Base-by-base conservation (phyloP, 495 filamentous ascomycete genomes). In the Penicillium maclennaniae region DNA sequence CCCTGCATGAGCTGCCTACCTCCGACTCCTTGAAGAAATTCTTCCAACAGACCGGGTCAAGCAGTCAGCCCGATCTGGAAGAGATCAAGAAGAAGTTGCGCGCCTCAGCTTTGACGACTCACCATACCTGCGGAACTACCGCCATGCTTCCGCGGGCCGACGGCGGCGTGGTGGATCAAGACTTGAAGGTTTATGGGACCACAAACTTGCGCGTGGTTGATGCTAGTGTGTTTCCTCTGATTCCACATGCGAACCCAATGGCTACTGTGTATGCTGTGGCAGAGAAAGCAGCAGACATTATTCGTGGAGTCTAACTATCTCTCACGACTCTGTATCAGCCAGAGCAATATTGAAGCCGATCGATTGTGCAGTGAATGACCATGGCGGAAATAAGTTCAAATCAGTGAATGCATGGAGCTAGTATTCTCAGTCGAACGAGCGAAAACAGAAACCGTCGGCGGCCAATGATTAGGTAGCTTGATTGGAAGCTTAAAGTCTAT, bases 251-350 rank as follows among this genome's bases (percentile, higher is more conserved):
- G 2, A 76, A 85, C 59, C 58, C 77, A 20, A 68, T 79, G 51
- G 73, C 73, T 0, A 79, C 80, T 0, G 74, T 83, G 0, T 83
- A 82, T 65, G 80, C 74, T 0, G 66, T 75, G 41, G 72, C 64
- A 15, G 81, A 83, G 63, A 76, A 76, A 54, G 80, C 69, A 0
- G 79, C 79, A 5, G 66, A 68, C 27, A 67, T 83, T 53, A 78
- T 82, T 45, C 40, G 49, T 3, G 41, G 46, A 3, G 31, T 1
- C 25, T 39, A 43, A 14, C 16, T 19, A 6, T 8, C 40, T 40
- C 19, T 8, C 3, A 42, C 9, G n/a, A 37, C 6, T 37, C 6
- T 37, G 34, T 23, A 23, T 23, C 23, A 23, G 23, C 23, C 5
- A 23, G 23, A 23, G 23, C 23, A 23, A 23, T 23, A 23, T 23